phyloP scores from a whole-genome alignment of 2,329 filamentous ascomycete species.

The Fusarium austroafricanum region DNA sequence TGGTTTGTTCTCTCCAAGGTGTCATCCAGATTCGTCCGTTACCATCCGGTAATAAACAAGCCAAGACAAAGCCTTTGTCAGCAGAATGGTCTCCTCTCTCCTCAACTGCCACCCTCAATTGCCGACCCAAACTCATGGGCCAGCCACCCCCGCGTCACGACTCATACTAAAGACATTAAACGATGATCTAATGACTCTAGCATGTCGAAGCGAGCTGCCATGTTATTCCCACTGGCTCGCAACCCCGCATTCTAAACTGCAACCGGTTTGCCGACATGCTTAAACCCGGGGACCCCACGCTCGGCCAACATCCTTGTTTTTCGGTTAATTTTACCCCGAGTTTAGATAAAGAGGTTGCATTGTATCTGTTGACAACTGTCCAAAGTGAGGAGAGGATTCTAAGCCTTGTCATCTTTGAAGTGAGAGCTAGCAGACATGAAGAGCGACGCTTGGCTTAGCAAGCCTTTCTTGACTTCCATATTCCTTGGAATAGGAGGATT shows the following conservation, averaged over 20 bases:
- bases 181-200: conserved; percentile 18
- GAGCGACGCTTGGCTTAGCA: conserved; percentile 50
- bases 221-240: background rate
- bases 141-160: conserved; percentile 33
- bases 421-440: conserved; percentile 30
- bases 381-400: background rate
- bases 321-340: conserved; percentile 33
- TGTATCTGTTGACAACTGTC: background rate
- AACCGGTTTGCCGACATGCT: conserved; percentile 15
- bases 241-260: conserved; percentile 38
- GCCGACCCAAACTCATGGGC: conserved; percentile 16
- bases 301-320: conserved; percentile 1
- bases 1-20: background rate
- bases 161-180: background rate
- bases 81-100: background rate
- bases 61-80: background rate
- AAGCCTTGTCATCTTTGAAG: background rate
- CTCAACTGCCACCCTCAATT: conserved; percentile 37
- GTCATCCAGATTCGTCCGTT: background rate
- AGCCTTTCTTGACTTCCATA: conserved; percentile 54
- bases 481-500: conserved; percentile 56
- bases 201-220: conserved; percentile 9
- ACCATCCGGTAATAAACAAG: conserved; percentile 6
- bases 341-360: conserved; percentile 19
- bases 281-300: conserved; percentile 25